Base-by-base conservation (phyloP, 148 eudicot genomes). In the Amaranthus hypochondriacus region DNA sequence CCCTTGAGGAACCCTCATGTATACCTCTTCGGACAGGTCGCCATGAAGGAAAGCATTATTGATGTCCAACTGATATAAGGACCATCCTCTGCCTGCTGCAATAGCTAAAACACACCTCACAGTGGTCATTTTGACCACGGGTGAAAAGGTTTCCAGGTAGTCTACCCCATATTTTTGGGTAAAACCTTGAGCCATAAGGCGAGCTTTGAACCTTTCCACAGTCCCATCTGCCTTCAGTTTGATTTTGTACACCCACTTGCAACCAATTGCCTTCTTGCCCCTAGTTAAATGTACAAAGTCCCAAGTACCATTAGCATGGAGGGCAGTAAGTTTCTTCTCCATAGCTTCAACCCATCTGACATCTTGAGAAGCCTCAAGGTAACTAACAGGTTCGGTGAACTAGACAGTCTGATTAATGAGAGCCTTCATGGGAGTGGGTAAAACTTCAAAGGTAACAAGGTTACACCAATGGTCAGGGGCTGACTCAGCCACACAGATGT, bases 321-420 rank as follows among this genome's bases (percentile, higher is more conserved):
- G 15, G n/a, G 70, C 51, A 3, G 9, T 48, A 3, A 6, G 9
- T 6, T 49, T n/a, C 3, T 66, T 66, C 0, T 66, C 44, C 70
- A 66, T 66, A 9, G 70, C 70, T 13, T 44, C 18, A 66, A 66
- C 50, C 70, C 70, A 66, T 43, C 46, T 66, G 6, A 12, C 5
- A 66, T 66, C 70, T 6, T 66, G 43, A 4, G 53, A 8, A 42
- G 10, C 4, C 15, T 60, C 63, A 3, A 60, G 28, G 44, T 21
- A 60, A 21, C 3, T 60, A 1, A 43, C 43, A 4, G 63, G 63
- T 60, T 60, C 42, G 0, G 14, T n/a, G 6, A 60, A 0, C 2
- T 2, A 0, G 4, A 3, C 14, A 2, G 7, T n/a, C 15, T 60
- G 18, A 4, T 21, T 60, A 18, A 21, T 56, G 4, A 56, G 14